These are phyloP conservation scores for Neonectria punicea DNA, from an alignment of 2,329 filamentous ascomycete genomes.

Conservation along the genomic window DNA sequence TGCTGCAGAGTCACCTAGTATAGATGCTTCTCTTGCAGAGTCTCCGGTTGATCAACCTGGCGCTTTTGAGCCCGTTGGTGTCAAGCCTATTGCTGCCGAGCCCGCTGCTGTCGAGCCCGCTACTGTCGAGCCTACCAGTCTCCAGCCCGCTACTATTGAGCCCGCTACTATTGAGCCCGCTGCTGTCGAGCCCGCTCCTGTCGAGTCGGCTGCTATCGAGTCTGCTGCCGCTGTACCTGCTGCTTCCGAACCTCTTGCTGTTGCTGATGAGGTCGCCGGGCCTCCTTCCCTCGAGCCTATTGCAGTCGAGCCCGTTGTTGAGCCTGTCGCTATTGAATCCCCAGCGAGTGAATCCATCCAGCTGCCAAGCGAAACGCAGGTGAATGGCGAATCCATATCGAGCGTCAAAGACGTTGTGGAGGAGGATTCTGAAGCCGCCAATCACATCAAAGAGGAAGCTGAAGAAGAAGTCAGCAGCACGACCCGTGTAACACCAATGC, in stretches of 20 bases:
- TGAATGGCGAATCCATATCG: conserved; percentile 22
- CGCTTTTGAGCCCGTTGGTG: too few relatives aligned
- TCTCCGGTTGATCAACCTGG: neutral
- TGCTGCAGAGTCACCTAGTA: neutral
- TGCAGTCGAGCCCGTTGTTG: neutral
- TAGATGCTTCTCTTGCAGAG: neutral
- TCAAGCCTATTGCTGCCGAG: neutral
- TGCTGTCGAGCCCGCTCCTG: too few relatives aligned
- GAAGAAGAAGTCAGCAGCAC: conserved; percentile 19
- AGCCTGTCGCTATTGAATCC: conserved; percentile 9
- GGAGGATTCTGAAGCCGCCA: conserved; percentile 18
- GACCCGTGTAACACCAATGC: conserved; percentile 20
- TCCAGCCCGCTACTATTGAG: too few relatives aligned
- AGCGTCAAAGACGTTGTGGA: conserved; percentile 6
- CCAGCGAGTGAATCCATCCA: conserved; percentile 23
- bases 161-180: neutral
- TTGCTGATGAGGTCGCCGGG: too few relatives aligned
- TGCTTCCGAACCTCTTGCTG: neutral
- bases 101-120: neutral
- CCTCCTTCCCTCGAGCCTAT: neutral
- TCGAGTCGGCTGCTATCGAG: neutral
- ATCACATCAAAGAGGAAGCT: conserved; percentile 29
- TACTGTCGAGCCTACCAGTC: neutral
- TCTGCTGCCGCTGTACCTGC: neutral
- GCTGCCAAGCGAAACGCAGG: conserved; percentile 13